These are phyloP conservation scores for Hyaloperonospora arabidopsidis DNA, from an alignment of 352 stramenopile species.

Conservation along the genomic window DNA sequence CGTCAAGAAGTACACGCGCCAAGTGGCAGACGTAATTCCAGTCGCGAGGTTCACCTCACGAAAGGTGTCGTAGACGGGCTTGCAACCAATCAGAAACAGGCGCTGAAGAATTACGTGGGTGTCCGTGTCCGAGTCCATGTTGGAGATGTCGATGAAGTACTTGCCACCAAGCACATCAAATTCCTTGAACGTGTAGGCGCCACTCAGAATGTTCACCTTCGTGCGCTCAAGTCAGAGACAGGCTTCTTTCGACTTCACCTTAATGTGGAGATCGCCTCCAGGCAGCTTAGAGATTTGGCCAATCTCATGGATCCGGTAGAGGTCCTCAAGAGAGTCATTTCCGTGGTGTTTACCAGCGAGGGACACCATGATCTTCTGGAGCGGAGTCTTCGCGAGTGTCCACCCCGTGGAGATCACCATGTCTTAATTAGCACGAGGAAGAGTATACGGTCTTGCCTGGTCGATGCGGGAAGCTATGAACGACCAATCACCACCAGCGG, in stretches of 20 bases:
- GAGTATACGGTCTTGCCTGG: not conserved
- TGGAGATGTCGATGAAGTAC: not conserved
- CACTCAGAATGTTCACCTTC: too few species aligned
- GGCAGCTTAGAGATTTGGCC: too few species aligned
- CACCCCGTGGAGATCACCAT: not conserved
- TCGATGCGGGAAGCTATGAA: not conserved
- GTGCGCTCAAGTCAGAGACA: not conserved
- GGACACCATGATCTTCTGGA: not conserved
- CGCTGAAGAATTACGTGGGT: not conserved
- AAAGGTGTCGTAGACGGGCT: not conserved
- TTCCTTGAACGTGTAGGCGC: not conserved
- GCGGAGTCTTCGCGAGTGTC: not conserved
- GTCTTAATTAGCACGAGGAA: too few species aligned
- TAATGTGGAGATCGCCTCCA: not conserved
- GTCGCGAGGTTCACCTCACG: not conserved
- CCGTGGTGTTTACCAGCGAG: too few species aligned
- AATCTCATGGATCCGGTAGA: too few species aligned
- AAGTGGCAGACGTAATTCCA: not conserved
- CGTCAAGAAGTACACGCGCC: not conserved
- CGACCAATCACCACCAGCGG: not conserved
- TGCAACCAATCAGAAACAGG: not conserved
- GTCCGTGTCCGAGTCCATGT: not conserved
- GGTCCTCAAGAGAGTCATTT: not conserved
- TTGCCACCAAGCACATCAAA: not conserved
- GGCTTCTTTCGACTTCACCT: slow-evolving; percentile 1